Evolutionary conservation across 2,329 filamentous ascomycete species (phyloP), one percentile per base, ranked within the genome.

Genomic region (Apiospora hydei): DNA sequence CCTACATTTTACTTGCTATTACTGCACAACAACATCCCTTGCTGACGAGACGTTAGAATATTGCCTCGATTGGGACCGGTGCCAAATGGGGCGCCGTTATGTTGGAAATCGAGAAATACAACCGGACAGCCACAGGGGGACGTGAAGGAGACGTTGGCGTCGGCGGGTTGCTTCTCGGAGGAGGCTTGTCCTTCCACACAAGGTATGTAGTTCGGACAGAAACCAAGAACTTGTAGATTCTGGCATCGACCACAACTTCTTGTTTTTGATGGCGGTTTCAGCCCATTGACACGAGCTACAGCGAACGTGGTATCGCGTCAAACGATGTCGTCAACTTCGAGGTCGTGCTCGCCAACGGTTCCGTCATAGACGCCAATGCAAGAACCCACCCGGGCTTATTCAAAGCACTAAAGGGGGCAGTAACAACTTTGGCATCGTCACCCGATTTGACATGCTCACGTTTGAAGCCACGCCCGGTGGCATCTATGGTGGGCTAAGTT

Each of bases 1-100:
- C 82, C 80, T 80, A 68, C 71, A 18, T 67, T 78, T 6, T 77
- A 80, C 8, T 81, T 78, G 6, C 24, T 44, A 71, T 71, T 3
- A 69, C 73, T 3, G 72, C 81, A 5, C 71, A 77, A 11, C 26
- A 34, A 34, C 14, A 24, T 18, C 8, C 3, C 18, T 10, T 61
- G 16, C 53, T 38, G 16, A 61, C 53, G 7, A 11, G 34, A 38
- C 18, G 16, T 7, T 38, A 38, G 53, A 21, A 61, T 8, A 38
- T 61, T 21, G 53, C 53, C 7, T 61, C 53, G 10, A 38, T 38
- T 16, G 53, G 30, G 2, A 18, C 53, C 30, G 53, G 53, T n/a
- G 53, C 53, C 21, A 61, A 21, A 21, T 61, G 30, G 53, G 26
- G 30, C 7, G 16, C 53, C 14, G 53, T 61, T 34, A 34, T 61